Conservation (phyloP, 139 green algal genomes). For the Haematococcus lacustris region DNA sequence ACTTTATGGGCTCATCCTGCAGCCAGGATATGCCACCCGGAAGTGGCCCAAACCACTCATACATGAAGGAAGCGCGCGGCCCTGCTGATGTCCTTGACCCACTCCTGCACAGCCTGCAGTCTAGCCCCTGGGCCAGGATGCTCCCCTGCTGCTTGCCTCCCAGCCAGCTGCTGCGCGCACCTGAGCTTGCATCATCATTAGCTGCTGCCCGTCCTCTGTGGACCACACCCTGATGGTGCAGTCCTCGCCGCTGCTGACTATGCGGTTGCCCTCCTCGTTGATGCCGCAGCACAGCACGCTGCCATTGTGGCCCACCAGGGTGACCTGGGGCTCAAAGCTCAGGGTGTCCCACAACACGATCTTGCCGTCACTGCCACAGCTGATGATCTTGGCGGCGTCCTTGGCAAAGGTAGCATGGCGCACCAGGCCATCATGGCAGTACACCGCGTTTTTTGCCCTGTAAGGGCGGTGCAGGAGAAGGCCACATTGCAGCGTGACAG, state of each 20-base stretch:
- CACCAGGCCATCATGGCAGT: slow-evolving; percentile 37
- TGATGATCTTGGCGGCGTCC: slow-evolving; percentile 26
- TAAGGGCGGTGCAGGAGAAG: too few species aligned
- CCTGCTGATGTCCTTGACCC: too few species aligned
- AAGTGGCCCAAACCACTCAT: too few species aligned
- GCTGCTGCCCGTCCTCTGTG: slow-evolving; percentile 30
- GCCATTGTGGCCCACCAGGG: slow-evolving; percentile 23
- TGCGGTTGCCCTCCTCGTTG: slow-evolving; percentile 25
- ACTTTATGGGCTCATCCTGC: slow-evolving; percentile 39
- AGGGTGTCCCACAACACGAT: slow-evolving; percentile 31
- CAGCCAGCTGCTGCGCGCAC: too few species aligned
- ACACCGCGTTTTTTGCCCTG: slow-evolving; percentile 28
- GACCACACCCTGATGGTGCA: slow-evolving; percentile 33
- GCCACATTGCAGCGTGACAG: too few species aligned
- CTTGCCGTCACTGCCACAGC: slow-evolving; percentile 15
- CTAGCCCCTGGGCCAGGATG: too few species aligned
- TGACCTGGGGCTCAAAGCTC: slow-evolving; percentile 22
- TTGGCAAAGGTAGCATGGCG: slow-evolving; percentile 18
- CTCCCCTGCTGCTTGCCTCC: too few species aligned
- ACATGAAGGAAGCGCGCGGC: too few species aligned
- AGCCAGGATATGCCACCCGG: too few species aligned
- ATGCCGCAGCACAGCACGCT: slow-evolving; percentile 35
- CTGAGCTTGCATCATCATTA: slow-evolving; percentile 27
- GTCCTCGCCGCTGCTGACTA: slow-evolving; percentile 29
- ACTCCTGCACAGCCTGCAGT: too few species aligned